Evolutionary conservation across 2,329 filamentous ascomycete species (phyloP), one percentile per base, ranked within the genome.

Genomic region (Penicillium sclerotiorum): DNA sequence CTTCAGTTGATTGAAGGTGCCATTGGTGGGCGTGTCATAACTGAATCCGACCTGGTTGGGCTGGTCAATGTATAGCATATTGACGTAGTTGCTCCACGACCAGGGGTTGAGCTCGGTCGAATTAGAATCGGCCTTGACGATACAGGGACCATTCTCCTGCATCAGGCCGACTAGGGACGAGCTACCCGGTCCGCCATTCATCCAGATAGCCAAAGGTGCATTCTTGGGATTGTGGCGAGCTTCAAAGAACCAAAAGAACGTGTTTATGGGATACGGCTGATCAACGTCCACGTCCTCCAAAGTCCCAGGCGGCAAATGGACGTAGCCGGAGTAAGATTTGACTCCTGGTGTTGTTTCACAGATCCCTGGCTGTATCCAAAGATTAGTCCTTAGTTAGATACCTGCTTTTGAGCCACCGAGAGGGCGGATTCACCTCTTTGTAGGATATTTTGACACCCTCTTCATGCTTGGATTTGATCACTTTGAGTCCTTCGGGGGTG

Each of bases 1-100:
- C 2, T 51, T 57, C 15, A 69, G 42, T 38, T 68, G 64, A 39
- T 70, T 58, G 30, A 61, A 64, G 8, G 73, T 76, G 13, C 69
- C 72, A 37, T 75, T 76, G 12, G 68, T 67, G 8, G 64, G 65
- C 1, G 67, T 56, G 47, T 73, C 74, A 62, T 85, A 85, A 9
- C 78, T 82, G 59, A 84, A 80, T 1, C 83, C 83, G 4, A 82
- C 78, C 39, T 80, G 77, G 8, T 76, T 79, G 8, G 82, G 87
- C 65, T 89, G 81, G 58, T 89, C 86, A 57, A 89, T 81, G 67
- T 86, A 89, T 13, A 89, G 79, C 78, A 88, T 81, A 56, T 87
- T 87, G 54, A 79, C 80, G 20, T 80, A 76, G 57, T 82, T 81
- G 52, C 82, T 84, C 80, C 83, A 87, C 1, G 82, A 82, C 69